Base-by-base conservation (phyloP, 2,329 filamentous ascomycete genomes). In the Exophiala spinifera region DNA sequence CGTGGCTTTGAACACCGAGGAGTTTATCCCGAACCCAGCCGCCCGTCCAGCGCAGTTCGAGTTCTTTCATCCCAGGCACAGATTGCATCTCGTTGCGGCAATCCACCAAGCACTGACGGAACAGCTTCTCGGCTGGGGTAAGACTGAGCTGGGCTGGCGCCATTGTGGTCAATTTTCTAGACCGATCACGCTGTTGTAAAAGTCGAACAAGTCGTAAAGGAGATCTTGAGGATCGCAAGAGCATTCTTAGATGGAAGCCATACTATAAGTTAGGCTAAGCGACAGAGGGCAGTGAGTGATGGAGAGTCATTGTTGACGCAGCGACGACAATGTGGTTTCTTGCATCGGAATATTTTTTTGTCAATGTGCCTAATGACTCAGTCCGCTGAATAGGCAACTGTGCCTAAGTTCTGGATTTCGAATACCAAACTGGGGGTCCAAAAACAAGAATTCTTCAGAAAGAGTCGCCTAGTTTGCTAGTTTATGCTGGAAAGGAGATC, bases 1-100 rank as follows among this genome's bases (percentile, higher is more conserved):
- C 76, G 58, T 76, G 69, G 54, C 74, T 77, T 15, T 66, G 66
- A 2, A 72, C 63, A 4, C 75, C 75, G 4, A 78, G 67, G 20
- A 78, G 61, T 64, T 78, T 78, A 65, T 78, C 76, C 39, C 76
- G 69, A 36, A 78, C 76, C 76, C 76, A 78, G 23, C 76, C 76
- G 28, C 76, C 76, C 21, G 75, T 76, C 49, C 76, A 77, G 8
- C 76, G 69, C 19, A 79, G 62, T 10, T 74, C 68, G 3, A 74
- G 71, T n/a, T 53, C 51, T 23, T 60, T 56, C 62, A 64, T 64
- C 3, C 62, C 62, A 7, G 59, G 51, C 4, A 55, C 52, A 21
- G 47, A 46, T n/a, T 50, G 37, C 57, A 62, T 62, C 15, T 55
- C 21, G 13, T 50, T 19, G 11, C 62, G 57, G 40, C 63, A 65